These are phyloP conservation scores for Ceratobasidium sp. DNA, from an alignment of 1,284 basidiomycete species.

Conservation along the genomic window DNA sequence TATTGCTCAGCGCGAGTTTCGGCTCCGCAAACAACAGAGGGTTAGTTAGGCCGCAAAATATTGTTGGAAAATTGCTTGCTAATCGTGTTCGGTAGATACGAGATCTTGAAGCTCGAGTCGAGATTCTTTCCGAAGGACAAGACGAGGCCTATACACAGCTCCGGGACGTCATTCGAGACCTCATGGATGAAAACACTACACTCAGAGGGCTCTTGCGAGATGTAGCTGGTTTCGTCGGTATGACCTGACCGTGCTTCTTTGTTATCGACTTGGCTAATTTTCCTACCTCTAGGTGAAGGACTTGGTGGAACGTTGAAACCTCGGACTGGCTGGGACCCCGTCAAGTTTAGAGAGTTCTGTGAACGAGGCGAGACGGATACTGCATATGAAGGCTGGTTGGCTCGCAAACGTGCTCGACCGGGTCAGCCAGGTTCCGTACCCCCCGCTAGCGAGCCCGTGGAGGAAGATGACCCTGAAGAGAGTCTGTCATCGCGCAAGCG, in stretches of 20 bases:
- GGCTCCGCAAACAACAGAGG: conserved; percentile 88
- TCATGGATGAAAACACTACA: conserved; percentile 90
- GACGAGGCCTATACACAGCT: conserved; percentile 89
- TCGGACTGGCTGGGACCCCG: conserved; percentile 81
- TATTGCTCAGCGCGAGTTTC: conserved; percentile 93
- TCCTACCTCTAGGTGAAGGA: conserved; percentile 71
- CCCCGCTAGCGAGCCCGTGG: conserved; percentile 46
- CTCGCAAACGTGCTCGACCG: conserved; percentile 61
- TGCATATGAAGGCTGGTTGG: conserved; percentile 87
- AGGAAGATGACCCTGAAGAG: conserved; percentile 51
- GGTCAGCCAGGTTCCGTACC: conserved; percentile 48
- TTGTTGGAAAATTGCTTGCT: background rate
- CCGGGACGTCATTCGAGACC: conserved; percentile 85
- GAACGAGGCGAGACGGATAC: conserved; percentile 91
- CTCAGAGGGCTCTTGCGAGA: conserved; percentile 82
- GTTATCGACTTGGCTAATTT: background rate
- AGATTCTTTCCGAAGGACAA: conserved; percentile 89
- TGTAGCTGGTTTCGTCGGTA: conserved; percentile 80
- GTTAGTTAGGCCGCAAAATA: conserved; percentile 58
- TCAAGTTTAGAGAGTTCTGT: conserved; percentile 83
- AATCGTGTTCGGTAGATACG: conserved; percentile 74
- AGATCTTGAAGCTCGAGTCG: conserved; percentile 91
- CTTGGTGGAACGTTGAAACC: conserved; percentile 76
- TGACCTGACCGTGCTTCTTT: too few species aligned
- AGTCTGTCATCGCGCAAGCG: conserved; percentile 26